Evolutionary conservation across 768 basidiomycete species (phyloP).

Genomic region (Naganishia kalamii): DNA sequence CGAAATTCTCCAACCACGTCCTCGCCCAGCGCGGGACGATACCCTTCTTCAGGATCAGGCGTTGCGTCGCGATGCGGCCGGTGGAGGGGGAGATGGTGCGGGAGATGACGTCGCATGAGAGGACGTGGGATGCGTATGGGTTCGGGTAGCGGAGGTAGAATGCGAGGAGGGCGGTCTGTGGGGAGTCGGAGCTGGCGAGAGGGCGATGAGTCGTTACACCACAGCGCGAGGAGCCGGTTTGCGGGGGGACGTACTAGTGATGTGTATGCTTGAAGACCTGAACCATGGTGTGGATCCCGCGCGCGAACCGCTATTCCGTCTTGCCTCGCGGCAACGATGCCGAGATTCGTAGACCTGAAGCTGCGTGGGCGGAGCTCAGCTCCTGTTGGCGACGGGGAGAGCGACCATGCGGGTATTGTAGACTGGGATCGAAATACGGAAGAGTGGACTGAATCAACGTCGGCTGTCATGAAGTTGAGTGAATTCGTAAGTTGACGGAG

Average conservation of each 20-base stretch:
- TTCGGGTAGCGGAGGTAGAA: slow-evolving; percentile 95
- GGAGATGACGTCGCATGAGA: slow-evolving; percentile 91
- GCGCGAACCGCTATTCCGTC: not conserved
- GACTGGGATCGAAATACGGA: not conserved
- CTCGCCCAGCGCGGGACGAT: slow-evolving; percentile 89
- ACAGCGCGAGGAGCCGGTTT: not conserved
- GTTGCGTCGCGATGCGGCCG: slow-evolving; percentile 74
- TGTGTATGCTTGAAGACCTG: slow-evolving; percentile 24
- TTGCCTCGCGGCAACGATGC: not conserved
- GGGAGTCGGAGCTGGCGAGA: slow-evolving; percentile 65
- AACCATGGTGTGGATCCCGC: slow-evolving; percentile 13
- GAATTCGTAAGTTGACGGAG: no score
- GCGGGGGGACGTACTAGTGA: slow-evolving; percentile 15
- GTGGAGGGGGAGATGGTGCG: slow-evolving; percentile 61
- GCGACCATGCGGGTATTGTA: slow-evolving; percentile 1
- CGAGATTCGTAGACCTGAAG: not conserved
- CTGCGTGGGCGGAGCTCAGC: slow-evolving; percentile 8
- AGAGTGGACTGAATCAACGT: no score
- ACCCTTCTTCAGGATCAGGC: slow-evolving; percentile 86
- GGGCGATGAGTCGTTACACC: not conserved
- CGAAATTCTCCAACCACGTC: slow-evolving; percentile 58
- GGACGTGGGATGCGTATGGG: slow-evolving; percentile 84
- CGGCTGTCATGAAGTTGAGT: no score
- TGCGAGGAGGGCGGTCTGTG: slow-evolving; percentile 84
- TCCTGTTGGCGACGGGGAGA: not conserved